Base-by-base conservation (phyloP, 1,139 yeast genomes). In the Suhomyces chickasaworum region DNA sequence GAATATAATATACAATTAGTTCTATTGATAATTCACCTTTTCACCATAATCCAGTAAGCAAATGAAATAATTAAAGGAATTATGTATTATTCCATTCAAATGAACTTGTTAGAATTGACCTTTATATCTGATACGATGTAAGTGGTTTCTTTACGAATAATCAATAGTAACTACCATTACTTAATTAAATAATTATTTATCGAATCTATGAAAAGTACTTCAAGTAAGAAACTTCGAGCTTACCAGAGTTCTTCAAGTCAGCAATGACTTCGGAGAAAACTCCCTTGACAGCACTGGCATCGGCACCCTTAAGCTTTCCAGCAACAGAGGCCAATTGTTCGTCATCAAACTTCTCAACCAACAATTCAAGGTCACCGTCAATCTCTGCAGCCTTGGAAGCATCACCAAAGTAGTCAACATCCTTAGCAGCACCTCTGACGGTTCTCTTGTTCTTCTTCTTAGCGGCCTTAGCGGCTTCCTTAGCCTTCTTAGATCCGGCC, bases 371-470 rank as follows among this genome's bases (percentile, higher is more conserved):
- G 66, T 93, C 98, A 51, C 83, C 83, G 56, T 87, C 96, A 57
- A 88, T 84, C 49, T 76, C 75, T 46, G 81, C 75, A 45, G 91
- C 77, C 51, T 81, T 80, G 53, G 71, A 80, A 48, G 83, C 84
- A 55, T 84, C 89, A 55, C 95, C 93, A 60, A 90, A 89, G 81
- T 89, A 90, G 53, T 79, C 89, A 59, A 77, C 82, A 35, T 89
- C 97, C 78, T 91, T 90, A 58, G 83, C 89, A 48, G 91, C 77
- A 59, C 74, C 73, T 81, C 98, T 89, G 56, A 93, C 73, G 47
- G 88, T 73, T 80, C 97, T 89, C 90, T 89, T 93, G 78, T 87
- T 89, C 89, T 91, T 93, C 95, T 88, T 93, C 81, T 88, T 89
- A 41, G 98, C 97, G 57, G 83, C 84, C 79, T 90, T 91, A 49